Evolutionary conservation across 345 rosid species (phyloP).

Genomic region (Eucalyptus pumila): DNA sequence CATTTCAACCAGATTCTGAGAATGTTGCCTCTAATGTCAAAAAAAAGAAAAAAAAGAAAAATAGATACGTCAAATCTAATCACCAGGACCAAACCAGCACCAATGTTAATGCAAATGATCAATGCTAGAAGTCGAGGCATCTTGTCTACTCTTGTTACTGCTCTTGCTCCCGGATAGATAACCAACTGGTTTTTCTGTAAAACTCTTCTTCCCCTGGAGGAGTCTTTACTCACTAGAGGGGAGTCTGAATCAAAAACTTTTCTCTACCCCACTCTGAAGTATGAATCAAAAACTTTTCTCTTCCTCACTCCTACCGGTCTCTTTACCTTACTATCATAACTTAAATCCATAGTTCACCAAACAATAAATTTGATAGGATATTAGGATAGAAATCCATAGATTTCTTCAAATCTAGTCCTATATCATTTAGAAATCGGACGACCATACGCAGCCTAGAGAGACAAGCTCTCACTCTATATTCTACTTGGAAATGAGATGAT

Average conservation of each 20-base stretch:
- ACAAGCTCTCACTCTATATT: no score
- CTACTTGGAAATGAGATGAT: no score
- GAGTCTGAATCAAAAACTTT: background rate
- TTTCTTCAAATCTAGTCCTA: no score
- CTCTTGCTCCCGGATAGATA: constrained; percentile 23
- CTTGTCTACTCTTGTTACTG: constrained; percentile 24
- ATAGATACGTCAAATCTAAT: background rate
- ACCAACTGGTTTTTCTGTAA: constrained; percentile 35
- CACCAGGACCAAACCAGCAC: background rate
- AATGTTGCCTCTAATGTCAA: constrained; percentile 11
- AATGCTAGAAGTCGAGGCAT: background rate
- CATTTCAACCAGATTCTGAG: constrained; percentile 32
- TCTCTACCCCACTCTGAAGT: background rate
- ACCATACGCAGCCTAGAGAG: no score
- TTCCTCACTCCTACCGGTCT: background rate
- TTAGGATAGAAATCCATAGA: no score
- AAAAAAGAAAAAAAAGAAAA: no score
- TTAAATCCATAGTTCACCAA: no score
- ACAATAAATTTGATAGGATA: no score
- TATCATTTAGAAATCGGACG: no score
- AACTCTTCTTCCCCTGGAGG: constrained; percentile 11
- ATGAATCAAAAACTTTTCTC: background rate
- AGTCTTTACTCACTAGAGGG: constrained; percentile 7
- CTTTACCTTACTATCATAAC: background rate
- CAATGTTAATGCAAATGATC: background rate